Conservation (phyloP, 305 asterid species). For the Fraxinus angustifolia region DNA sequence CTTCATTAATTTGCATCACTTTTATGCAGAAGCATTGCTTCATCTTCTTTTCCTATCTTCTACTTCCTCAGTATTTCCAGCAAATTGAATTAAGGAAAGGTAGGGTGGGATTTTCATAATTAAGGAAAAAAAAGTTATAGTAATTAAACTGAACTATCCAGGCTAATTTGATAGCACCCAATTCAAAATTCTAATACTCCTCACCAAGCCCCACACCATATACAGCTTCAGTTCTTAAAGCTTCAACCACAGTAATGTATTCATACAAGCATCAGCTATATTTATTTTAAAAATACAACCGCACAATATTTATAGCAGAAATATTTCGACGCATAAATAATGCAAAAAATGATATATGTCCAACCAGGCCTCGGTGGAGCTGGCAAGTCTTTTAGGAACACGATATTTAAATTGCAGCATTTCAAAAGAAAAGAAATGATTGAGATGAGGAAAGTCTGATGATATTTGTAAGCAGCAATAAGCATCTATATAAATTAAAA, state of each 20-base stretch:
- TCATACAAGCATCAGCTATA: background rate
- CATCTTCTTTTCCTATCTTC: constrained; percentile 18
- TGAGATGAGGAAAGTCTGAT: background rate
- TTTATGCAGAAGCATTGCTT: background rate
- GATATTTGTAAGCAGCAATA: constrained; percentile 2
- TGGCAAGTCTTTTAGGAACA: background rate
- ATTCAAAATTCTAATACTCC: background rate
- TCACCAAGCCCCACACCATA: background rate
- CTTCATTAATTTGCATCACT: constrained; percentile 12
- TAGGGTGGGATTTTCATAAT: background rate
- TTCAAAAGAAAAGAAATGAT: background rate
- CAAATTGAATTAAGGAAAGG: background rate
- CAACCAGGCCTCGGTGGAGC: background rate
- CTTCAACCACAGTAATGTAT: background rate
- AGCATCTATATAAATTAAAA: constrained; percentile 5
- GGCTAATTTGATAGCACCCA: background rate
- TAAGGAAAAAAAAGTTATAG: background rate
- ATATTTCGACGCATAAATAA: background rate
- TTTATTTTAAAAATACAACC: background rate
- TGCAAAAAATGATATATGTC: background rate
- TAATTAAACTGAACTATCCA: background rate
- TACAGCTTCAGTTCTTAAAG: background rate
- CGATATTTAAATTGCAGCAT: background rate
- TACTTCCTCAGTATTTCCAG: constrained; percentile 2
- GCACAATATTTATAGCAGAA: background rate